A percentile compares a stretch with the other conserved stretches of the same genome.
Conservation (phyloP, 495 filamentous ascomycete species). For the Penicillium roqueforti region DNA sequence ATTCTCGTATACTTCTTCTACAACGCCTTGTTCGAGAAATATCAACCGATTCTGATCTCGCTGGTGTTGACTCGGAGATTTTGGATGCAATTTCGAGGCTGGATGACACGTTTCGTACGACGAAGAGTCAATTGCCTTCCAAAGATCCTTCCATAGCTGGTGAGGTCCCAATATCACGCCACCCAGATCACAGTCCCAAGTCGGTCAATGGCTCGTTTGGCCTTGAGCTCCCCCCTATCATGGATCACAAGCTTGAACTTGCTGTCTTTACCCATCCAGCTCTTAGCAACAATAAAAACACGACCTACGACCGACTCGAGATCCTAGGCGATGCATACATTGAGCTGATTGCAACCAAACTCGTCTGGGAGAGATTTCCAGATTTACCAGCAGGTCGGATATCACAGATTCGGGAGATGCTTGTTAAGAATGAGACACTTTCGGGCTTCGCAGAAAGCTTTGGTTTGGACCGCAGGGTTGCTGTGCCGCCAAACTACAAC, state of each 20-base stretch:
- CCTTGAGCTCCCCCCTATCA: conserved; percentile 57
- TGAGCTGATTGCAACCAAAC: conserved; percentile 60
- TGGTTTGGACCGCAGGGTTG: conserved; percentile 58
- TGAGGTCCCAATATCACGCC: not conserved
- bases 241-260: conserved; percentile 51
- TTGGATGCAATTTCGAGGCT: conserved; percentile 23
- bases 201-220: not conserved
- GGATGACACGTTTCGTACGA: conserved; percentile 14
- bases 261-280: conserved; percentile 67
- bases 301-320: conserved; percentile 66
- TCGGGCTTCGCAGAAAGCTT: conserved; percentile 61
- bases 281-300: conserved; percentile 26
- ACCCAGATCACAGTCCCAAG: not conserved
- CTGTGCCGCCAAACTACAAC: conserved; percentile 42
- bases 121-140: conserved; percentile 8
- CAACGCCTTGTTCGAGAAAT: conserved; percentile 19
- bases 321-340: conserved; percentile 74
- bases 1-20: conserved; percentile 13
- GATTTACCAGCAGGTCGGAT: conserved; percentile 53
- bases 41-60: conserved; percentile 11
- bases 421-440: conserved; percentile 76
- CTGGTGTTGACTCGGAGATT: conserved; percentile 19
- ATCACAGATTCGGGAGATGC: conserved; percentile 61
- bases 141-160: not conserved
- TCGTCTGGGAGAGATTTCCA: conserved; percentile 62